Evolutionary conservation across 768 basidiomycete species (phyloP).

Genomic region (Phlegmacium glaucopus): DNA sequence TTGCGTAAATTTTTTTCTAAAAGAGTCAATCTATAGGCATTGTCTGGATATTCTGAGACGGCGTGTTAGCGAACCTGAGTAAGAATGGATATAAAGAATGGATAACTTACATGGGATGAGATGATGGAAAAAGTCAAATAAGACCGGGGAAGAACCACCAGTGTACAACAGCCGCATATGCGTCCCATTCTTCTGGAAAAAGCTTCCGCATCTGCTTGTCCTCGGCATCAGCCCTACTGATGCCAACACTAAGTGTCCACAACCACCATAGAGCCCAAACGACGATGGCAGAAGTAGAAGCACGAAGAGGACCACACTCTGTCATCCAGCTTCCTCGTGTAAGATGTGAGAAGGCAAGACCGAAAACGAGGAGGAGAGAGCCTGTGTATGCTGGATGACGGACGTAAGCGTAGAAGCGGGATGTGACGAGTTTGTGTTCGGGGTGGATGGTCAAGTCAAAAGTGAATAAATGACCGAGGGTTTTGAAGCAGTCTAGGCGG

Average conservation of each 20-base stretch:
- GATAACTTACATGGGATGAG: too few species aligned
- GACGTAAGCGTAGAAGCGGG: conserved; percentile 48
- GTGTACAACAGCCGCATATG: conserved; percentile 39
- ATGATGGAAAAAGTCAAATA: conserved; percentile 14
- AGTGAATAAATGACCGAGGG: conserved; percentile 53
- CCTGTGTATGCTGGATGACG: conserved; percentile 57
- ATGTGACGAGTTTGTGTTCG: conserved; percentile 46
- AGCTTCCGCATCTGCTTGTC: conserved; percentile 45
- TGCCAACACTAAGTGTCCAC: conserved; percentile 45
- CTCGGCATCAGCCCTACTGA: conserved; percentile 49
- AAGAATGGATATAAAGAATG: too few species aligned
- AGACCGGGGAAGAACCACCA: conserved; percentile 52
- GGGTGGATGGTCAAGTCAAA: conserved; percentile 57
- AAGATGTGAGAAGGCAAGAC: conserved; percentile 43
- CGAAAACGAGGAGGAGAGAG: conserved; percentile 45
- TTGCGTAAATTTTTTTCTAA: too few species aligned
- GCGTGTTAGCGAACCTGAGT: too few species aligned
- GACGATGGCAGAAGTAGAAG: conserved; percentile 17
- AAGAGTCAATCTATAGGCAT: too few species aligned
- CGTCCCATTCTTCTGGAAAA: conserved; percentile 46
- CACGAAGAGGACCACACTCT: conserved; percentile 36
- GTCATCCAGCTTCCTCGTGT: conserved; percentile 45
- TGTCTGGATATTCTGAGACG: too few species aligned
- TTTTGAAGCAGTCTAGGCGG: conserved; percentile 50
- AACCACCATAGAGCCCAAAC: conserved; percentile 45